Conservation (phyloP, 2,329 filamentous ascomycete species). For the Talaromyces amestolkiae region DNA sequence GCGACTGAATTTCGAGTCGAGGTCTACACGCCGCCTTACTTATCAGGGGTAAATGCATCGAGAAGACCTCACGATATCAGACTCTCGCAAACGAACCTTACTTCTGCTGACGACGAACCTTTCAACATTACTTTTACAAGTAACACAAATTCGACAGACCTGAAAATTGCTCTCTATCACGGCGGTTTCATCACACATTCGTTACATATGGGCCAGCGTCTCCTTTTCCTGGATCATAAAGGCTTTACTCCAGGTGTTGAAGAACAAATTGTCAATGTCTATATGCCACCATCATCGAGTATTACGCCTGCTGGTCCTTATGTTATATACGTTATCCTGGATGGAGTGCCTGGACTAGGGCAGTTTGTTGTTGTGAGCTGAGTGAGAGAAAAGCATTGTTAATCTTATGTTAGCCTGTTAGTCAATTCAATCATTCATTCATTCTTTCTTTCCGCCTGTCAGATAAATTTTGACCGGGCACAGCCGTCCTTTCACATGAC, state of each 20-base stretch:
- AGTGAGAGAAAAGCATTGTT: not conserved
- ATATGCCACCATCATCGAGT: constrained; percentile 55
- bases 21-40: constrained; percentile 61
- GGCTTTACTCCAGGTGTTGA: constrained; percentile 47
- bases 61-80: constrained; percentile 50
- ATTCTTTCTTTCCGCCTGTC: not conserved
- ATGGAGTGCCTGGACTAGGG: constrained; percentile 54
- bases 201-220: constrained; percentile 61
- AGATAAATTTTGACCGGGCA: not conserved
- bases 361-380: constrained; percentile 47
- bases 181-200: constrained; percentile 62
- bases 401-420: not conserved
- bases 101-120: constrained; percentile 42
- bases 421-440: not conserved
- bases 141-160: constrained; percentile 41
- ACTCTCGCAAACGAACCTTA: constrained; percentile 47
- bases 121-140: constrained; percentile 52
- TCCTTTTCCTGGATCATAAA: constrained; percentile 53
- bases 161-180: constrained; percentile 56
- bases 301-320: constrained; percentile 60
- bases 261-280: constrained; percentile 51
- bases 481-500: not conserved
- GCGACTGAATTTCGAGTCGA: constrained; percentile 62
- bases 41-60: constrained; percentile 51
- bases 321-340: constrained; percentile 58